Evolutionary conservation across 768 basidiomycete genomes (phyloP).

Genomic region (Mycena olivaceomarginata): DNA sequence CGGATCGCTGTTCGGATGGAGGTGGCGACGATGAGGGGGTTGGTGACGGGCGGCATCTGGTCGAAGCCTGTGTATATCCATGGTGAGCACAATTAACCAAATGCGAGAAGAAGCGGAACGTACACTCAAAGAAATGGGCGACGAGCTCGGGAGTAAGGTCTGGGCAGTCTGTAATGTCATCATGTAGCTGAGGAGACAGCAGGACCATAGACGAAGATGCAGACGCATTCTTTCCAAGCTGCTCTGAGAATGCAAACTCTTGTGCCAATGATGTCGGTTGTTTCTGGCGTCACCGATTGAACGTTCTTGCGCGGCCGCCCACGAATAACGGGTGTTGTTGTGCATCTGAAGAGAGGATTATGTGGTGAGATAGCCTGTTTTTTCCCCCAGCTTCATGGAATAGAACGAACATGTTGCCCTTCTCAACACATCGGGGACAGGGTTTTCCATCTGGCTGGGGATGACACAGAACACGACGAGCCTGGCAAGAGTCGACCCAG

Average conservation of each 20-base stretch:
- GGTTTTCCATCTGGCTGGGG: neutral
- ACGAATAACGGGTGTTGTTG: slow-evolving; percentile 8
- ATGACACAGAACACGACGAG: slow-evolving; percentile 24
- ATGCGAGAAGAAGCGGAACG: neutral
- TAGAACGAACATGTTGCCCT: neutral
- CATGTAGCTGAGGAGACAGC: neutral
- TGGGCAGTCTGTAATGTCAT: neutral
- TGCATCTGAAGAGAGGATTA: slow-evolving; percentile 1
- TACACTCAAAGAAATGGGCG: slow-evolving; percentile 3
- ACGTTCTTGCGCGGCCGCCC: slow-evolving; percentile 1
- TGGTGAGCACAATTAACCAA: neutral
- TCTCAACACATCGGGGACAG: slow-evolving; percentile 21
- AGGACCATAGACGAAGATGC: neutral
- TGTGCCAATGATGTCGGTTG: neutral
- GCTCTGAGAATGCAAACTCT: neutral
- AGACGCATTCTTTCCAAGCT: neutral
- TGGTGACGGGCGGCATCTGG: neutral
- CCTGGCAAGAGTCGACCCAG: neutral
- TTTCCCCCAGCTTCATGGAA: too few species aligned
- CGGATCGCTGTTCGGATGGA: slow-evolving; percentile 4
- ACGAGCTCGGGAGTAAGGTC: slow-evolving; percentile 9
- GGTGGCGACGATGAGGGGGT: neutral
- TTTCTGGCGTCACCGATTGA: neutral
- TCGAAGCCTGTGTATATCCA: neutral
- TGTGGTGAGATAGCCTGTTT: neutral